Conservation (phyloP, 2,329 filamentous ascomycete species). For the Penicillium rolfsii region DNA sequence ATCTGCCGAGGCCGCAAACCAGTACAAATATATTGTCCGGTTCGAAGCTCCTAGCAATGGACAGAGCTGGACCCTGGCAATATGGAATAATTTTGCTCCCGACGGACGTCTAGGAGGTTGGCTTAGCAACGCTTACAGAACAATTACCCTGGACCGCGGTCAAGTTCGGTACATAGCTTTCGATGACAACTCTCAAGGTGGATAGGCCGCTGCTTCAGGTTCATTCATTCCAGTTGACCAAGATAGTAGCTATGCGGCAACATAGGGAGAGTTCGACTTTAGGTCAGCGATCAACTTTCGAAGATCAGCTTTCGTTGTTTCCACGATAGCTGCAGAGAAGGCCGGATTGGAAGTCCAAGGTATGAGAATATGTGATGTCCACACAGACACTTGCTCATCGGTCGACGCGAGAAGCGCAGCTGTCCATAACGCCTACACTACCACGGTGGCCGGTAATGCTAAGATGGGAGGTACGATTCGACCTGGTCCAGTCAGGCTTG, state of each 20-base stretch:
- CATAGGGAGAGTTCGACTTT: conserved; percentile 3
- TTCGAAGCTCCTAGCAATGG: neutral
- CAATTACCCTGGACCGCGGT: neutral
- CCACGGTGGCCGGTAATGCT: too few species aligned
- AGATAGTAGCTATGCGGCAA: too few species aligned
- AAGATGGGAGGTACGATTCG: too few species aligned
- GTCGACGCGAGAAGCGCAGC: too few species aligned
- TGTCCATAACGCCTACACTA: too few species aligned
- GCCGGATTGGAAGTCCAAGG: neutral
- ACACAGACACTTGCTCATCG: too few species aligned
- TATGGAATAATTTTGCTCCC: neutral
- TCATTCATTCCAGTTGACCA: neutral
- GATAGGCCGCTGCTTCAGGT: neutral
- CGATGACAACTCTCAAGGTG: conserved; percentile 1
- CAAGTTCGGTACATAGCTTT: neutral
- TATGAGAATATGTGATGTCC: conserved; percentile 1
- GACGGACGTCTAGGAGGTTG: neutral
- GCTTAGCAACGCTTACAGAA: neutral
- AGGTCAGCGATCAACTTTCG: neutral
- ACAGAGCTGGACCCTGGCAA: neutral
- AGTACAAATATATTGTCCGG: neutral
- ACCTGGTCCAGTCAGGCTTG: too few species aligned
- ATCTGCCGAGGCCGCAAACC: neutral
- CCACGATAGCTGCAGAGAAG: neutral
- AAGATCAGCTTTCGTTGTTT: neutral